These are phyloP conservation scores for Microsporum ferrugineum DNA, from an alignment of 2,329 filamentous ascomycete species.

Conservation along the genomic window DNA sequence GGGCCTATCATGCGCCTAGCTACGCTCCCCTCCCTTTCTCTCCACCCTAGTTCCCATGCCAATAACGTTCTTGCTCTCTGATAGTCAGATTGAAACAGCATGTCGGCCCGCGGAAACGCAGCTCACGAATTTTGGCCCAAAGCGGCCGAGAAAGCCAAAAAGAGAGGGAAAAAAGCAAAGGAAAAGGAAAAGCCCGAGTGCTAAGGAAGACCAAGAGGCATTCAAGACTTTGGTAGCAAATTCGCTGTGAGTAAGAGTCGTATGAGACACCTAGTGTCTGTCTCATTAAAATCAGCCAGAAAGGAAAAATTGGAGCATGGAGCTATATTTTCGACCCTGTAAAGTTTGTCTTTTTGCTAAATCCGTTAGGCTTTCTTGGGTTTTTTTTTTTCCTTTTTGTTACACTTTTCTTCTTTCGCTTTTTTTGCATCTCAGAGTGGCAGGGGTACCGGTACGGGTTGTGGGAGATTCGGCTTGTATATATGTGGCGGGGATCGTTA, in stretches of 20 bases:
- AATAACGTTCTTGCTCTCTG: background rate
- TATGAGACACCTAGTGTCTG: conserved; percentile 3
- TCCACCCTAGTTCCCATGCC: background rate
- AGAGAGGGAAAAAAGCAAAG: background rate
- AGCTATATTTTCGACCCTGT: conserved; percentile 1
- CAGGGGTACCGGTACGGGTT: background rate
- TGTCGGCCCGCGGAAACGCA: conserved; percentile 3
- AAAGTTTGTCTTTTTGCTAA: background rate
- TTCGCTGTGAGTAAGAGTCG: background rate
- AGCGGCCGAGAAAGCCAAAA: background rate
- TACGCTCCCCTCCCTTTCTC: conserved; percentile 1
- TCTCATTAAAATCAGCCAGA: conserved; percentile 1
- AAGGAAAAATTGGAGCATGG: conserved; percentile 4
- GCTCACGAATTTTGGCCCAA: background rate
- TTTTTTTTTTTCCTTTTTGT: background rate
- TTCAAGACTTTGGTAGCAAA: background rate
- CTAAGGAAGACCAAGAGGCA: background rate
- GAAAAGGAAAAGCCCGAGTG: conserved; percentile 1
- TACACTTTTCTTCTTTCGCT: background rate
- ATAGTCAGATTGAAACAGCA: background rate
- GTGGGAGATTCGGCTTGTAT: background rate
- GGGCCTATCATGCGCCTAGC: conserved; percentile 5
- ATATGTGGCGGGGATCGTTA: background rate
- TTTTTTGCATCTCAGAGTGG: background rate
- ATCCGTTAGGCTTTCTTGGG: background rate